Evolutionary conservation across 306 rosid species (phyloP).

Genomic region (Oxytropis ochrocephala): DNA sequence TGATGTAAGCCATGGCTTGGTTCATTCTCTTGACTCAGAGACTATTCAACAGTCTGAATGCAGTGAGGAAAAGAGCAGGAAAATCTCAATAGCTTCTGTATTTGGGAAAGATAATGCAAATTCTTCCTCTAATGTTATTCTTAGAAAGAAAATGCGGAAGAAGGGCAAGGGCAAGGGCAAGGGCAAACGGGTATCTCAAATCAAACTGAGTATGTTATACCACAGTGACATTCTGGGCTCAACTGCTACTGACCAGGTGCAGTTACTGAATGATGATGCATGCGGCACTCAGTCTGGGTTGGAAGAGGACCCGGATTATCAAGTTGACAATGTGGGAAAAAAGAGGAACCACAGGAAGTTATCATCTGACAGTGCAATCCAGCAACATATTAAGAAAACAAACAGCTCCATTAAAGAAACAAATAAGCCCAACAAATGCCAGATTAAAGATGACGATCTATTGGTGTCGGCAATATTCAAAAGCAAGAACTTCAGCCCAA

Average conservation of each 20-base stretch:
- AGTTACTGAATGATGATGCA: conserved; percentile 29
- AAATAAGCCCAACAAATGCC: conserved; percentile 48
- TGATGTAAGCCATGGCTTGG: conserved; percentile 27
- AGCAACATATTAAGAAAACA: conserved; percentile 35
- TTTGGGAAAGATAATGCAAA: conserved; percentile 31
- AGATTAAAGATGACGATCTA: conserved; percentile 82
- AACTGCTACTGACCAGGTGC: conserved; percentile 36
- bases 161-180: conserved; percentile 89
- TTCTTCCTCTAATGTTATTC: conserved; percentile 36
- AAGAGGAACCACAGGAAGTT: conserved; percentile 31
- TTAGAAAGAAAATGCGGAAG: conserved; percentile 60
- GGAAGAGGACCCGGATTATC: conserved; percentile 40
- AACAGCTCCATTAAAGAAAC: conserved; percentile 35
- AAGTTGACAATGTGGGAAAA: conserved; percentile 29
- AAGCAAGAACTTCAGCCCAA: conserved; percentile 49
- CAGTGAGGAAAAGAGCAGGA: conserved; percentile 32
- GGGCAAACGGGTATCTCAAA: conserved; percentile 81
- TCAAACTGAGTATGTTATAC: conserved; percentile 41
- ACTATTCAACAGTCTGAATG: conserved; percentile 27
- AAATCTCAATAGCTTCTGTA: conserved; percentile 28
- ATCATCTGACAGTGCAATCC: conserved; percentile 31
- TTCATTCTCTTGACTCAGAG: conserved; percentile 32
- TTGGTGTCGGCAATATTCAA: conserved; percentile 80
- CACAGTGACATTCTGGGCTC: conserved; percentile 32
- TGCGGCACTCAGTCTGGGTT: conserved; percentile 27